Evolutionary conservation across 2,329 filamentous ascomycete species (phyloP).

Genomic region (Emmonsiellopsis sp.): DNA sequence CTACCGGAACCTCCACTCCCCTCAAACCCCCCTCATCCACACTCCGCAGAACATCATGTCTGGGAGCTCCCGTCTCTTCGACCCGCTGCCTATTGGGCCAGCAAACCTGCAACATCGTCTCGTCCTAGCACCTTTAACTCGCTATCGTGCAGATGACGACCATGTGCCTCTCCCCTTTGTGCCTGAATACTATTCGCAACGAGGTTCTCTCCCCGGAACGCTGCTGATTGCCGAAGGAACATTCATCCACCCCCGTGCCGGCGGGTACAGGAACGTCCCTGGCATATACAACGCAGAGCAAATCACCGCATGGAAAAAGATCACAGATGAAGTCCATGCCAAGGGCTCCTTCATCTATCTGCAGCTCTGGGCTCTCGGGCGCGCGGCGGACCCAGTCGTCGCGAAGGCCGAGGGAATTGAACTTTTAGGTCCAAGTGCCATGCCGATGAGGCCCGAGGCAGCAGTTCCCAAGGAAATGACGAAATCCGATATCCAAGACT

Average conservation of each 20-base stretch:
- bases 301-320: slow-evolving; percentile 49
- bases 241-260: slow-evolving; percentile 36
- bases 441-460: too few species aligned
- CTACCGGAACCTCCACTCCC: too few species aligned
- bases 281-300: slow-evolving; percentile 49
- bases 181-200: slow-evolving; percentile 46
- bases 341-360: slow-evolving; percentile 52
- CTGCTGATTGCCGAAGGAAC: slow-evolving; percentile 52
- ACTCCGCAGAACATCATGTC: too few species aligned
- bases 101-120: too few species aligned
- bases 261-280: slow-evolving; percentile 44
- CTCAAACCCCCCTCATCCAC: too few species aligned
- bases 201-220: slow-evolving; percentile 43
- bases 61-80: too few species aligned
- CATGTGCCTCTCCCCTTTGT: slow-evolving; percentile 20
- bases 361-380: slow-evolving; percentile 55
- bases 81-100: too few species aligned
- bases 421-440: slow-evolving; percentile 9
- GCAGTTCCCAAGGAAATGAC: too few species aligned
- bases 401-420: slow-evolving; percentile 14
- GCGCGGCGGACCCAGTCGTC: slow-evolving; percentile 37
- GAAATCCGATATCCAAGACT: slow-evolving; percentile 33
- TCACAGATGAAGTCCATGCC: slow-evolving; percentile 54
- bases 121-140: too few species aligned
- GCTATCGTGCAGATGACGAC: too few species aligned